Conservation (phyloP, 768 basidiomycete species). For the Mycena maculata region DNA sequence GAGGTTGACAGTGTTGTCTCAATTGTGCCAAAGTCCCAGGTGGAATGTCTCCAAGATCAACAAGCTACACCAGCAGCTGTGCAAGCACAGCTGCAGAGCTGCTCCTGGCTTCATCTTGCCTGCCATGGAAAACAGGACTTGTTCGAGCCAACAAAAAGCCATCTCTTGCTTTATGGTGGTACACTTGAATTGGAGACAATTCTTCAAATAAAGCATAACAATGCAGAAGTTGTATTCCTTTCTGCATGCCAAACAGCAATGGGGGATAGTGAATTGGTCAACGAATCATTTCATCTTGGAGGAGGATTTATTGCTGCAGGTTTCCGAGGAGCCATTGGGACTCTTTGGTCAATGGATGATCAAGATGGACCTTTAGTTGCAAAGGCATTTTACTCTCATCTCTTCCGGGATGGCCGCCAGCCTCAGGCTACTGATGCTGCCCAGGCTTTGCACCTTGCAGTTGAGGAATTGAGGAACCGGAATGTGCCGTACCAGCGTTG, state of each 20-base stretch:
- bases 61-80: background rate
- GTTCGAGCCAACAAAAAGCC: background rate
- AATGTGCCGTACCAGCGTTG: no score
- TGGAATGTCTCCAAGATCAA: background rate
- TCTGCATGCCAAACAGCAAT: no score
- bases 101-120: background rate
- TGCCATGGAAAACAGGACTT: background rate
- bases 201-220: background rate
- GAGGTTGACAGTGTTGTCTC: background rate
- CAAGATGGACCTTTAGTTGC: background rate
- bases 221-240: no score
- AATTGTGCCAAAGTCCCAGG: background rate
- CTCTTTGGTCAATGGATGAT: background rate
- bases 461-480: no score
- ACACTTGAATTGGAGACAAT: background rate
- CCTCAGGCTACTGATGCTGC: no score
- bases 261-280: no score
- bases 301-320: background rate
- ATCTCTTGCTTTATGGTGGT: background rate
- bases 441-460: no score
- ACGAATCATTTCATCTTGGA: no score
- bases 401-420: no score
- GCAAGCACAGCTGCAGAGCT: background rate
- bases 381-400: no score
- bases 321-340: background rate